Evolutionary conservation across 2,329 filamentous ascomycete species (phyloP), one percentile per base, ranked within the genome.

Genomic region (Trichoderma asperellum): DNA sequence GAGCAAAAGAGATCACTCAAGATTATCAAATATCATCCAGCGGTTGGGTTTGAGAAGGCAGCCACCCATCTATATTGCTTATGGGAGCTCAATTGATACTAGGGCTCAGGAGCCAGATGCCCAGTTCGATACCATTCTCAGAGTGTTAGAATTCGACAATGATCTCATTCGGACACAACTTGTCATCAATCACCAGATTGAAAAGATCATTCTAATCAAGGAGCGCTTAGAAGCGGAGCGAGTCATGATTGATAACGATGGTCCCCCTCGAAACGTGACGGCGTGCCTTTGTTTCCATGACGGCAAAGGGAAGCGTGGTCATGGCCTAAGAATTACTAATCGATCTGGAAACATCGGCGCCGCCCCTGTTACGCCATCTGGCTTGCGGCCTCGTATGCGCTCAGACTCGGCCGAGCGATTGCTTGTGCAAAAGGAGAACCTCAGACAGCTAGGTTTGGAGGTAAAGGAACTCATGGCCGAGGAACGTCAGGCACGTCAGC

Each of bases 141-240:
- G 92, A 62, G 88, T 92, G 1, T 83, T 99, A 64, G 90, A 93
- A 79, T 92, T 98, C 71, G 92, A 96, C 71, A 89, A 95, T 73
- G 87, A 92, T 24, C 81, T 92, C 55, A 90, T 97, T 24, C 89
- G 89, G 61, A 91, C 93, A 71, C 90, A 94, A 70, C 83, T 98
- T 58, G 91, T 99, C 75, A 96, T 98, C 77, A 91, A 90, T 71
- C 87, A 93, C 73, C 81, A 83, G 7, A 93, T 97, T 64, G 96
- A 99, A 71, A 94, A 97, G 78, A 88, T 91, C 8, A 87, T 97
- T 6, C 83, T 99, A 0, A 88, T 97, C 66, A 84, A 89, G 68
- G 84, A 90, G 35, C 84, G 92, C 34, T 79, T 84, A 1, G 86
- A 92, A 68, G 96, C 91, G 1, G 84, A 90, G 55, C 81, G 84